Base-by-base conservation (phyloP, 345 rosid genomes). In the Triadica sebifera region DNA sequence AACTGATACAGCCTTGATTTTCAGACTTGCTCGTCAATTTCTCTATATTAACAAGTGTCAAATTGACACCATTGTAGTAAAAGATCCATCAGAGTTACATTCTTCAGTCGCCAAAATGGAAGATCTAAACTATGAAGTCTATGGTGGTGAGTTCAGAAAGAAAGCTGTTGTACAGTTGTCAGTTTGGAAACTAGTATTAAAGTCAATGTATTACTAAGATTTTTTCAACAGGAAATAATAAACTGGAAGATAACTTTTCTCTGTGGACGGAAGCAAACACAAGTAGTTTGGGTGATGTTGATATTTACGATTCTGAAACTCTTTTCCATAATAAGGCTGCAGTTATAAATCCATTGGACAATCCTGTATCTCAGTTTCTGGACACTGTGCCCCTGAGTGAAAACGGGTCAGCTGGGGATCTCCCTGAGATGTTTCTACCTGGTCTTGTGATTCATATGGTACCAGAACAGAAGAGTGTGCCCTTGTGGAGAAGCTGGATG, bases 381-480 rank as follows among this genome's bases (percentile, higher is more conserved):
- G 87, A 85, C 78, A 84, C 86, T 46, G 85, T 87, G 22, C 87
- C 95, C 16, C 78, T 55, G 43, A 51, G 83, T 53, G 78, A 76
- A 61, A 77, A 71, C 52, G n/a, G 59, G 57, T 80, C 86, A 4
- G 77, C 64, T 16, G 74, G 69, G 47, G 86, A 84, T 70, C 82
- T 88, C 10, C 80, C 84, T 0, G 96, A 94, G 85, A 69, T 94
- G 89, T 92, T 86, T 81, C 79, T 94, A 57, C 91, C 98, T 0
- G 97, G 98, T 70, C 86, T 83, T 62, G 79, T 91, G 73, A 83
- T 94, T 78, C 98, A 94, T 81, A 73, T 94, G 56, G 87, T 92
- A 49, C 90, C 91, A 6, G 74, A 80, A 37, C 79, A 64, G 75
- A 79, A 75, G 12, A 78, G 70, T 38, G 45, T 77, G 25, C 86